A percentile compares a stretch with the other conserved stretches of the same genome.
Evolutionary conservation across 768 basidiomycete species (phyloP).

Genomic region (Macrolepiota fuliginosa): DNA sequence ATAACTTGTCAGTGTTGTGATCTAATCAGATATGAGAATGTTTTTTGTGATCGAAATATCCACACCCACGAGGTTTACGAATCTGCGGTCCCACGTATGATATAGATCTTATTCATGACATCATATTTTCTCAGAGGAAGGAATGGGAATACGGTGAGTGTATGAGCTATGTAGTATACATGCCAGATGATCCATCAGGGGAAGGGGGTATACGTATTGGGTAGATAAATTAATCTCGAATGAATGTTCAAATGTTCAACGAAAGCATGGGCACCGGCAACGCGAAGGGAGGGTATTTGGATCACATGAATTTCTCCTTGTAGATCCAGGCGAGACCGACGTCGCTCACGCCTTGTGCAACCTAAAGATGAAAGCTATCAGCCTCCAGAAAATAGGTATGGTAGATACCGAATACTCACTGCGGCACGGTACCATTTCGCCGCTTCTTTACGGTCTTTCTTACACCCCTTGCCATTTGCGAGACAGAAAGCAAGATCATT

Average conservation of each 20-base stretch:
- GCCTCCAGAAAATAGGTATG: slow-evolving; percentile 25
- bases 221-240: neutral
- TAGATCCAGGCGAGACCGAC: slow-evolving; percentile 89
- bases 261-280: neutral
- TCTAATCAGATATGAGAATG: neutral
- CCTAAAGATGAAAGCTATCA: neutral
- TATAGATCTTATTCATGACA: no score
- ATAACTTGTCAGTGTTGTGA: neutral
- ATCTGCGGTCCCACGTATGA: no score
- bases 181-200: neutral
- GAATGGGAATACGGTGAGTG: neutral
- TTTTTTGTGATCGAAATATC: no score
- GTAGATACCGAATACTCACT: slow-evolving; percentile 29
- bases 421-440: slow-evolving; percentile 92
- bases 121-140: neutral
- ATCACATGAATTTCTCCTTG: slow-evolving; percentile 75
- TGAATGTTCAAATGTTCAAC: neutral
- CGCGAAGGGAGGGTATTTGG: neutral
- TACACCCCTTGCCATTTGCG: slow-evolving; percentile 84
- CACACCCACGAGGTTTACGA: no score
- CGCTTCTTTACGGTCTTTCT: slow-evolving; percentile 83
- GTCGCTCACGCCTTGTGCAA: slow-evolving; percentile 72
- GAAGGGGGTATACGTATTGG: neutral
- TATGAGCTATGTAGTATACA: neutral
- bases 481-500: slow-evolving; percentile 82